Conservation (phyloP, 83 land plant species). For the Larix sibirica region DNA sequence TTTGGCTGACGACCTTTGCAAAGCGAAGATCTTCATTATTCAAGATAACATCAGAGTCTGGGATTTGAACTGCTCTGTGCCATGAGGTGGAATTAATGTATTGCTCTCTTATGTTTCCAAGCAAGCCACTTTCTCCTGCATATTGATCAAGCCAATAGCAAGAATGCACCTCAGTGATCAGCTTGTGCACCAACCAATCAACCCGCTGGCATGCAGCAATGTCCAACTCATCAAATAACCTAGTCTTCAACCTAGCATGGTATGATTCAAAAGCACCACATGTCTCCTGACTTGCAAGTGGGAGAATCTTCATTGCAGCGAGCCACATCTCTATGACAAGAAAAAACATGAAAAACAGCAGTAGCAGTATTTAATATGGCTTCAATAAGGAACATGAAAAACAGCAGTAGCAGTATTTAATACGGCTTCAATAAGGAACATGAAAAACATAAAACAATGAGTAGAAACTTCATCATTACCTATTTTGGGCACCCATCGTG, state of each 20-base stretch:
- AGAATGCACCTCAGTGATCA: constrained; percentile 22
- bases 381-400: too few species aligned
- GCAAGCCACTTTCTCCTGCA: constrained; percentile 13
- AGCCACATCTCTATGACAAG: constrained; percentile 27
- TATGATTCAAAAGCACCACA: constrained; percentile 30
- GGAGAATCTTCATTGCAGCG: constrained; percentile 12
- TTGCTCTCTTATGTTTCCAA: constrained; percentile 9
- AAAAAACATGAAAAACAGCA: constrained; percentile 16
- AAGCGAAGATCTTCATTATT: constrained; percentile 8
- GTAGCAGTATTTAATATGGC: too few species aligned
- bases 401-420: too few species aligned
- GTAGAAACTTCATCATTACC: not conserved
- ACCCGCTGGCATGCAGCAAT: not conserved
- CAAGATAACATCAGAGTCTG: constrained; percentile 23
- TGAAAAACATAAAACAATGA: too few species aligned
- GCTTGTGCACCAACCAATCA: constrained; percentile 28
- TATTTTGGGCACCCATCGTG: constrained; percentile 17
- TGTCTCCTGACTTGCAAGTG: constrained; percentile 29
- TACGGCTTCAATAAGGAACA: too few species aligned
- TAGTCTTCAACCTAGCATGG: constrained; percentile 19
- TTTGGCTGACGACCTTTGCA: constrained; percentile 25
- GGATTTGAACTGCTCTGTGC: constrained; percentile 17
- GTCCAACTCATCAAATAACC: not conserved
- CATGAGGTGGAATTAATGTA: constrained; percentile 12
- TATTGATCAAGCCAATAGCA: constrained; percentile 21